phyloP scores from a whole-genome alignment of 2,329 filamentous ascomycete species.

The Neofusicoccum laricinum region DNA sequence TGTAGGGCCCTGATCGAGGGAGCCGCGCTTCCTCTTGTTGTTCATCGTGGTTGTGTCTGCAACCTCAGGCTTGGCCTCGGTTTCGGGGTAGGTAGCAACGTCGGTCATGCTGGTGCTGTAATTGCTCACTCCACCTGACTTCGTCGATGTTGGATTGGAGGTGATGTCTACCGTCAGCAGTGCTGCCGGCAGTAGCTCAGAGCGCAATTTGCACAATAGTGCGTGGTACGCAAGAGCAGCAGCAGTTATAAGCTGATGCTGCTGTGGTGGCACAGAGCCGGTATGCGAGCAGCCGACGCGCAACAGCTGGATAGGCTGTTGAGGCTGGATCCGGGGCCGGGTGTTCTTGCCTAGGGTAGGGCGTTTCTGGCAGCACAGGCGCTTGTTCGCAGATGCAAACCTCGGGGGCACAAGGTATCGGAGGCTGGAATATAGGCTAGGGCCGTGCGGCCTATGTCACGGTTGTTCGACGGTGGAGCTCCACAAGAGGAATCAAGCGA shows the following conservation, averaged over 20 bases:
- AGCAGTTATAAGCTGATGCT: conserved; percentile 21
- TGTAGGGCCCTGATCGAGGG: conserved; percentile 41
- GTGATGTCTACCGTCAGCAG: conserved; percentile 6
- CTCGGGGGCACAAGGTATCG: conserved; percentile 14
- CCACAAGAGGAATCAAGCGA: conserved; percentile 28
- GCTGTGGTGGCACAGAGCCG: conserved; percentile 21
- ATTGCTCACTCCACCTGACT: neutral
- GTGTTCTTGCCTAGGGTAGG: conserved; percentile 18
- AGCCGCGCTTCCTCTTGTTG: conserved; percentile 48
- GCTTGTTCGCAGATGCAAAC: conserved; percentile 27
- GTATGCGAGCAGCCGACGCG: conserved; percentile 24
- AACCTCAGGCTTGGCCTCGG: conserved; percentile 30
- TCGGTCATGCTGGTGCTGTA: conserved; percentile 32
- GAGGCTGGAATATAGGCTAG: conserved; percentile 1
- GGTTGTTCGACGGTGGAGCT: conserved; percentile 18
- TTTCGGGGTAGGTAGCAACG: conserved; percentile 36
- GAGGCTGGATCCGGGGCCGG: conserved; percentile 22
- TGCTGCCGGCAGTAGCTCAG: neutral
- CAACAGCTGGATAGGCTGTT: conserved; percentile 18
- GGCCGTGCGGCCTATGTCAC: neutral
- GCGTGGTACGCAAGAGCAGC: conserved; percentile 19
- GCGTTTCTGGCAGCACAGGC: conserved; percentile 22
- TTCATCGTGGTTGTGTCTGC: conserved; percentile 25
- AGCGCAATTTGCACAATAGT: neutral
- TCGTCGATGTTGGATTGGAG: neutral